These are phyloP conservation scores for Paraphaeosphaeria minitans DNA, from an alignment of 2,329 filamentous ascomycete species.

Conservation along the genomic window DNA sequence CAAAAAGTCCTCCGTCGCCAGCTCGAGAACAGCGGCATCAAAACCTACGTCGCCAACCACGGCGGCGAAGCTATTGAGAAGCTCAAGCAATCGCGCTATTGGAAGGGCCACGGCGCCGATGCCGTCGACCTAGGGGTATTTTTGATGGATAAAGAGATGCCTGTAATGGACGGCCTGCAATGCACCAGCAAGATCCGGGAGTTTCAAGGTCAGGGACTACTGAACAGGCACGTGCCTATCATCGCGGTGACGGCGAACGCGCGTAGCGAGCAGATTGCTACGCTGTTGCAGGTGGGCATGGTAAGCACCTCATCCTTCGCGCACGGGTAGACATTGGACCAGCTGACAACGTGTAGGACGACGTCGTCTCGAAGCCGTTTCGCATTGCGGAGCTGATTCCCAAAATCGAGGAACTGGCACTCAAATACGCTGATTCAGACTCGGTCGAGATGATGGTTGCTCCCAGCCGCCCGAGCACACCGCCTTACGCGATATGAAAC, in stretches of 20 bases:
- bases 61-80: constrained; percentile 55
- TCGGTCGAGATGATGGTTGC: constrained; percentile 7
- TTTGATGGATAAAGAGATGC: constrained; percentile 50
- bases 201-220: constrained; percentile 41
- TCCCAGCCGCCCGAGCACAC: constrained; percentile 11
- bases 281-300: constrained; percentile 47
- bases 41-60: constrained; percentile 55
- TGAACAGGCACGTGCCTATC: constrained; percentile 47
- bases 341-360: constrained; percentile 44
- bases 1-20: constrained; percentile 57
- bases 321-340: neutral
- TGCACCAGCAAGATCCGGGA: constrained; percentile 46
- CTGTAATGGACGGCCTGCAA: constrained; percentile 49
- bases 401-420: constrained; percentile 56
- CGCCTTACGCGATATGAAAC: constrained; percentile 15
- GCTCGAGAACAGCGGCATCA: constrained; percentile 54
- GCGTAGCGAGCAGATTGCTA: constrained; percentile 47
- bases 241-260: constrained; percentile 52
- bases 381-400: constrained; percentile 56
- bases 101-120: constrained; percentile 35
- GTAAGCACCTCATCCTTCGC: constrained; percentile 18
- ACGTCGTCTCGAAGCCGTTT: constrained; percentile 58
- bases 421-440: constrained; percentile 19
- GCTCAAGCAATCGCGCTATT: constrained; percentile 51
- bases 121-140: constrained; percentile 40